Evolutionary conservation across 2,329 filamentous ascomycete species (phyloP), one percentile per base, ranked within the genome.

Genomic region (Penicillium sp.): DNA sequence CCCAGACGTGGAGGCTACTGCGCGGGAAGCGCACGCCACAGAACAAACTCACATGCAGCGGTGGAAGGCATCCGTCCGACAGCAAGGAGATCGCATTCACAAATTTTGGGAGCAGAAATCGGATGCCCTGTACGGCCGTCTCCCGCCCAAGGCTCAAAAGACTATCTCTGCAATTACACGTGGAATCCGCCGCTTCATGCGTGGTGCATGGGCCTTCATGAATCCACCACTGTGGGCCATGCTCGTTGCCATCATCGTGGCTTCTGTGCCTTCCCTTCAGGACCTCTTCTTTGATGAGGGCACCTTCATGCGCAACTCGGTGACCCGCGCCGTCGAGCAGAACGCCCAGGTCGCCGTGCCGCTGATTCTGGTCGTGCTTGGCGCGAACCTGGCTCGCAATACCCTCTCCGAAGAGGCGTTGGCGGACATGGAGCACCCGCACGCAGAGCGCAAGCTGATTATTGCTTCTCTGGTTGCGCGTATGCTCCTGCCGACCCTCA

Each of bases 171-270:
- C 69, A 22, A 56, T 75, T 16, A 74, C 69, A 40, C 69, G 65
- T 28, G 73, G 69, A 38, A 47, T 75, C 27, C 62, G 61, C 70
- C 81, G 69, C 56, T 86, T 89, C 61, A 73, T 82, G 60, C 74
- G 74, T 44, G 91, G 91, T 46, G 69, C 92, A 11, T 94, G 89
- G 88, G 88, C 89, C 43, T 96, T 96, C 71, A 97, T 99, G 92
- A 97, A 97, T 73, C 92, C 94, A 38, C 94, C 94, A 0, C 84
- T 99, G 24, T 97, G 92, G 91, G 92, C 94, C 27, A 97, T 99
- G 94, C 77, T 97, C 30, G 78, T 86, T 35, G 90, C 94, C n/a
- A 86, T 97, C 41, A 75, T 96, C 45, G 89, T 99, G 5, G 94
- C 94, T 2, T 95, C 91, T 0, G 83, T 96, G 5, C 94, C 94